A percentile compares a stretch with the other conserved stretches of the same genome.
Conservation (phyloP, 306 rosid genomes). For the Myrica gale region DNA sequence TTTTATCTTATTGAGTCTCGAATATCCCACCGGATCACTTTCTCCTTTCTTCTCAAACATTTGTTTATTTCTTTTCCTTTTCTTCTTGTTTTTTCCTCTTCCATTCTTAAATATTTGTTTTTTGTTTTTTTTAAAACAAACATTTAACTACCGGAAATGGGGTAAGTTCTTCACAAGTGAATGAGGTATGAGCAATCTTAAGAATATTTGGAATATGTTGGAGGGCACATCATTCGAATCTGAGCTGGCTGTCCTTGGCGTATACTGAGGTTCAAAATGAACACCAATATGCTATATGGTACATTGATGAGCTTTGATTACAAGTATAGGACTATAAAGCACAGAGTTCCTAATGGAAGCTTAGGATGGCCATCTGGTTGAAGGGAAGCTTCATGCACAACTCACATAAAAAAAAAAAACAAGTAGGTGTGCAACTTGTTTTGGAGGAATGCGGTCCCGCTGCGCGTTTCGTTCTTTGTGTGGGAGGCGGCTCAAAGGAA, state of each 20-base stretch:
- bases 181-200: neutral
- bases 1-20: neutral
- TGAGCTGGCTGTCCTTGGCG: conserved; percentile 2
- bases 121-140: neutral
- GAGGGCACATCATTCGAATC: neutral
- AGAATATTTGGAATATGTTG: neutral
- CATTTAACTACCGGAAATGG: neutral
- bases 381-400: neutral
- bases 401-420: neutral
- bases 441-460: too few relatives aligned
- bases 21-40: neutral
- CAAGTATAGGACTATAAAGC: neutral
- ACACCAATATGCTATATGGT: neutral
- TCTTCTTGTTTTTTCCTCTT: neutral
- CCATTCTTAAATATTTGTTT: neutral
- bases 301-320: neutral
- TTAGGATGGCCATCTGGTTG: neutral
- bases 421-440: neutral
- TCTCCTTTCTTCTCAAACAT: neutral
- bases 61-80: neutral
- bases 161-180: neutral
- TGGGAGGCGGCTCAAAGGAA: too few relatives aligned
- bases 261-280: conserved; percentile 1
- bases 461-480: too few relatives aligned
- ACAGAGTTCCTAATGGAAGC: neutral